Evolutionary conservation across 2,329 filamentous ascomycete species (phyloP).

Genomic region (Colletotrichum phormii): DNA sequence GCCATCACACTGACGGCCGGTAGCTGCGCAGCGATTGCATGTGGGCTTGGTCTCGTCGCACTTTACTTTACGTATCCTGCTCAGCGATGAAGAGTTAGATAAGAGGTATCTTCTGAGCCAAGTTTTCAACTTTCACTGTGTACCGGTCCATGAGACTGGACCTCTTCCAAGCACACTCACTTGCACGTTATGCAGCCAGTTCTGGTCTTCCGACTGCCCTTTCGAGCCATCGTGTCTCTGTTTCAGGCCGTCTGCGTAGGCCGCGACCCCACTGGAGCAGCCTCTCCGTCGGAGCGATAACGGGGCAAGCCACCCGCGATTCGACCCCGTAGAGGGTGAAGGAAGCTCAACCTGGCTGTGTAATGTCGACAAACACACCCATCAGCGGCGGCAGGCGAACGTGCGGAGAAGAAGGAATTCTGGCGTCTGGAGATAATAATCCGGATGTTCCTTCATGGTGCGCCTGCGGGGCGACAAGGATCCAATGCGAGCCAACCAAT

Average conservation of each 20-base stretch:
- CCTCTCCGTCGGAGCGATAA: background rate
- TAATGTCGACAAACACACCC: background rate
- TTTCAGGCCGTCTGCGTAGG: background rate
- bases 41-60: slow-evolving; percentile 66
- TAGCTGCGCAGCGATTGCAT: slow-evolving; percentile 64
- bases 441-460: background rate
- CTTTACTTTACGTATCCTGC: slow-evolving; percentile 65
- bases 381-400: background rate
- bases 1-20: slow-evolving; percentile 67
- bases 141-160: background rate
- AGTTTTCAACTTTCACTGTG: background rate
- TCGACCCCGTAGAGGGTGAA: background rate
- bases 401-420: background rate
- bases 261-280: background rate
- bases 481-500: slow-evolving; percentile 5
- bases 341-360: background rate
- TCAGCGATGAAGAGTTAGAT: background rate
- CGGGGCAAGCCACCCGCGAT: background rate
- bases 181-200: slow-evolving; percentile 68
- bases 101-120: background rate
- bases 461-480: background rate
- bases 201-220: slow-evolving; percentile 49
- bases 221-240: slow-evolving; percentile 18
- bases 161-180: slow-evolving; percentile 43
- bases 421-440: background rate